phyloP scores from a whole-genome alignment of 2,329 filamentous ascomycete genomes.

The Aspergillus viridinutans region DNA sequence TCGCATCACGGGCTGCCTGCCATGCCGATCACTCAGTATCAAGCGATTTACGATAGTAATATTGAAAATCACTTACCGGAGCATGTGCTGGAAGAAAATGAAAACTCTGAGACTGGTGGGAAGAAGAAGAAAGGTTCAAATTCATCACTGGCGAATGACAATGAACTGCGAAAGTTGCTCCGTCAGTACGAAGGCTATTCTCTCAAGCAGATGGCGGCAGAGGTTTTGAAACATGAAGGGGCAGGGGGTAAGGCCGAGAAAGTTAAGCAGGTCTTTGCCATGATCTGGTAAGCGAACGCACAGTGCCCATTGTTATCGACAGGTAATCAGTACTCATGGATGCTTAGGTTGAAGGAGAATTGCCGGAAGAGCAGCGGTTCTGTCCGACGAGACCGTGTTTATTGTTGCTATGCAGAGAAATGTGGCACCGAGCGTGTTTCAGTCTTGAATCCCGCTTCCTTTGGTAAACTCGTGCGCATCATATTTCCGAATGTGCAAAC shows the following conservation, averaged over 20 bases:
- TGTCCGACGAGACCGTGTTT: slow-evolving; percentile 87
- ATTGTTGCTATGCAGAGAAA: slow-evolving; percentile 88
- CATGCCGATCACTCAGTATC: slow-evolving; percentile 36
- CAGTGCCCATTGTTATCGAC: neutral
- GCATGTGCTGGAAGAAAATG: slow-evolving; percentile 38
- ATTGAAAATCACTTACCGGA: slow-evolving; percentile 41
- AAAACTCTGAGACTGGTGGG: slow-evolving; percentile 40
- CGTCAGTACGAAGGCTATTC: slow-evolving; percentile 44
- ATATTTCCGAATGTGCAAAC: slow-evolving; percentile 95
- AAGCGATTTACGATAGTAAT: slow-evolving; percentile 39
- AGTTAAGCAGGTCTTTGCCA: slow-evolving; percentile 50
- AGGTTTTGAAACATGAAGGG: slow-evolving; percentile 48
- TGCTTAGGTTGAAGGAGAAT: slow-evolving; percentile 44
- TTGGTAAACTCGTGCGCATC: slow-evolving; percentile 93
- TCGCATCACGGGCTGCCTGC: slow-evolving; percentile 27
- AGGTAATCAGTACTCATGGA: slow-evolving; percentile 7
- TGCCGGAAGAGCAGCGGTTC: slow-evolving; percentile 54
- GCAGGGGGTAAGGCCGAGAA: slow-evolving; percentile 49
- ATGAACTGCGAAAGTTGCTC: slow-evolving; percentile 45
- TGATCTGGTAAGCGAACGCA: slow-evolving; percentile 45
- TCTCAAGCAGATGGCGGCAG: slow-evolving; percentile 45
- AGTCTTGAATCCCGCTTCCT: slow-evolving; percentile 92
- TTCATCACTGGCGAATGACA: slow-evolving; percentile 47
- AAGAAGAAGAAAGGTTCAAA: slow-evolving; percentile 46
- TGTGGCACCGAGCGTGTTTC: slow-evolving; percentile 93